Evolutionary conservation across 192 early-diverging fungal species (phyloP).

Genomic region (Coemansia sp.): DNA sequence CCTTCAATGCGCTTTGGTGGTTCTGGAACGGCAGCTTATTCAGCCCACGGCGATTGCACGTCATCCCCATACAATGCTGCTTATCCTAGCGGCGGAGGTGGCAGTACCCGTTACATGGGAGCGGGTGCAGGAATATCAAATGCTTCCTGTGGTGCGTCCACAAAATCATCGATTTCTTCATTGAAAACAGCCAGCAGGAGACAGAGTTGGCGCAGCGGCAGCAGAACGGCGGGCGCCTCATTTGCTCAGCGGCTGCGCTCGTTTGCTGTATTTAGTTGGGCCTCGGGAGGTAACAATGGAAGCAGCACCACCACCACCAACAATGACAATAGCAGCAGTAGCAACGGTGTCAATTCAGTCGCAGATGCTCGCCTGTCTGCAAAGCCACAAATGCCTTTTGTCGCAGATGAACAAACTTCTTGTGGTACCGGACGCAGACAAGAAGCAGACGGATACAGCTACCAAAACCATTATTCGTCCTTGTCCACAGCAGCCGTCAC

Average conservation of each 20-base stretch:
- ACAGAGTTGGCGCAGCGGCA: conserved; percentile 43
- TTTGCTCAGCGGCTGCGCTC: conserved; percentile 53
- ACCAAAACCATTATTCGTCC: neutral
- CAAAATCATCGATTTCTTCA: conserved; percentile 47
- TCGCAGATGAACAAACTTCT: neutral
- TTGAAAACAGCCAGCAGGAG: conserved; percentile 19
- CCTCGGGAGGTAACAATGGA: conserved; percentile 18
- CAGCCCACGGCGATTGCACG: neutral
- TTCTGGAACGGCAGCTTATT: neutral
- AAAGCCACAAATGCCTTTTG: neutral
- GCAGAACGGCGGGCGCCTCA: conserved; percentile 23
- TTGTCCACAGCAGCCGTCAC: conserved; percentile 4
- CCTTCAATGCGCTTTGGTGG: neutral
- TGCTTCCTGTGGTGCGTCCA: conserved; percentile 17
- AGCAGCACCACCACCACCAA: neutral
- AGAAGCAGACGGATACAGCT: neutral
- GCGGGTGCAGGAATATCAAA: conserved; percentile 3
- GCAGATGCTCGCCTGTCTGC: neutral
- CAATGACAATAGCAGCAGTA: conserved; percentile 5
- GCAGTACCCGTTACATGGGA: conserved; percentile 1
- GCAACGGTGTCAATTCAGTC: neutral
- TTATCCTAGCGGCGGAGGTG: neutral
- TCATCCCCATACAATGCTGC: neutral
- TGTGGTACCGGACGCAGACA: neutral
- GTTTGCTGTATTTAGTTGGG: conserved; percentile 43